Evolutionary conservation across 2,329 filamentous ascomycete genomes (phyloP).

Genomic region (Hortaea werneckii): DNA sequence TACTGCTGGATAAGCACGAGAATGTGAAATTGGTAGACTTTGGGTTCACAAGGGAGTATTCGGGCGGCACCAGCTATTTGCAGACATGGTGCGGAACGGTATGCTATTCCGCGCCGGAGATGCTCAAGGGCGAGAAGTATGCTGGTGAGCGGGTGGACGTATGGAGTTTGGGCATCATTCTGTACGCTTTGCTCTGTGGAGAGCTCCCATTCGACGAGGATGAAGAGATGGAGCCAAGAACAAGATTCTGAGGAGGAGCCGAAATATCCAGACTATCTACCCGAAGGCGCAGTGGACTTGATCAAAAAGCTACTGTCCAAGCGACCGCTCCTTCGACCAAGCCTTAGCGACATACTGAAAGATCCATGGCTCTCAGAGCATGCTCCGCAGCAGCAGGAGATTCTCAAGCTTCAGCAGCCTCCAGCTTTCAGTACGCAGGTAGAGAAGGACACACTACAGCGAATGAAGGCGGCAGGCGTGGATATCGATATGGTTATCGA

Average conservation of each 20-base stretch:
- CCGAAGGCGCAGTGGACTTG: conserved; percentile 65
- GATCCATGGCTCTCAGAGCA: conserved; percentile 83
- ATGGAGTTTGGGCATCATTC: conserved; percentile 79
- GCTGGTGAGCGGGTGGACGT: conserved; percentile 97
- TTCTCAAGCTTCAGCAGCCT: conserved; percentile 70
- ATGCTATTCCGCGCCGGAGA: conserved; percentile 95
- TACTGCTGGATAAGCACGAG: conserved; percentile 88
- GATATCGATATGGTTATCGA: conserved; percentile 92
- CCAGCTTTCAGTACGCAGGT: conserved; percentile 74
- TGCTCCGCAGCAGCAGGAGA: conserved; percentile 78
- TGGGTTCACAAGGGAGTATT: conserved; percentile 94
- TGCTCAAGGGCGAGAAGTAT: conserved; percentile 97
- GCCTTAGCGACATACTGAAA: conserved; percentile 71
- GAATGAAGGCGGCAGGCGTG: conserved; percentile 88
- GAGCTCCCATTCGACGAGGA: conserved; percentile 95
- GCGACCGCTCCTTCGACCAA: conserved; percentile 71
- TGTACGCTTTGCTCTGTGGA: conserved; percentile 72
- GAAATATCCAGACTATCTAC: conserved; percentile 69
- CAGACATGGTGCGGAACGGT: conserved; percentile 97
- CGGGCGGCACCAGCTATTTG: conserved; percentile 85
- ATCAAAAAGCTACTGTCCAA: conserved; percentile 80
- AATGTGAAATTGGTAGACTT: conserved; percentile 98
- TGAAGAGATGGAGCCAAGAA: conserved; percentile 81
- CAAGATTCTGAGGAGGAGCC: conserved; percentile 79
- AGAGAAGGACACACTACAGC: conserved; percentile 82